Evolutionary conservation across 164 flowering plant species (phyloP), one percentile per base, ranked within the genome.

Genomic region (Aristolochia fimbriata): DNA sequence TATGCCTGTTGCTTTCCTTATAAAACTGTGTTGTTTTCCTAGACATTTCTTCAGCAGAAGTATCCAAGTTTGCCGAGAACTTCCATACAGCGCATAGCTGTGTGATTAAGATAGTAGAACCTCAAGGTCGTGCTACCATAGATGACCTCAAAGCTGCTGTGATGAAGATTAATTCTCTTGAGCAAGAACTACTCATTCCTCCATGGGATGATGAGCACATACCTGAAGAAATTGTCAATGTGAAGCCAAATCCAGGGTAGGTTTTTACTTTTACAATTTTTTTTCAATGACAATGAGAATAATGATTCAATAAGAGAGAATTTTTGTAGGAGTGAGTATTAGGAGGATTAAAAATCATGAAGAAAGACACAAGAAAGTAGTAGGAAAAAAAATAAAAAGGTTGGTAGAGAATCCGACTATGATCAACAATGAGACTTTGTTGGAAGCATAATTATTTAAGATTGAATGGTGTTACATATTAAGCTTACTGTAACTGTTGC

Each of bases 191-290:
- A 62, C 60, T 43, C 59, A 81, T 92, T 65, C 58, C 83, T 60
- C 86, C 83, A 23, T 92, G 98, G 98, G 91, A 84, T 75, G 96
- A 92, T 51, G 96, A 87, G 60, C 63, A 77, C 65, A 85, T 88
- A 45, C 98, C 98, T 13, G 98, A 88, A 74, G 95, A 92, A 78
- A 77, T 92, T 76, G 85, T 92, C 65, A 72, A 59, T 64, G 64
- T 45, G 50, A 79, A 73, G 76, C 96, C 98, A 58, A 76, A 59
- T 63, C 84, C 88, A 31, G 98, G 98, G 98, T 92, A 85, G 74
- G 58, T 58, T 45, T 30, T 45, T 4, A 15, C 4, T 17, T 30
- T 37, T 56, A 15, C 6, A 30, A 15, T 56, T 15, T n/a, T 19
- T 56, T 25, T 15, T 31, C 7, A 56, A 31, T 53, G 52, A 4